Evolutionary conservation across 2,329 filamentous ascomycete species (phyloP).

Genomic region (Cytospora leucostoma): DNA sequence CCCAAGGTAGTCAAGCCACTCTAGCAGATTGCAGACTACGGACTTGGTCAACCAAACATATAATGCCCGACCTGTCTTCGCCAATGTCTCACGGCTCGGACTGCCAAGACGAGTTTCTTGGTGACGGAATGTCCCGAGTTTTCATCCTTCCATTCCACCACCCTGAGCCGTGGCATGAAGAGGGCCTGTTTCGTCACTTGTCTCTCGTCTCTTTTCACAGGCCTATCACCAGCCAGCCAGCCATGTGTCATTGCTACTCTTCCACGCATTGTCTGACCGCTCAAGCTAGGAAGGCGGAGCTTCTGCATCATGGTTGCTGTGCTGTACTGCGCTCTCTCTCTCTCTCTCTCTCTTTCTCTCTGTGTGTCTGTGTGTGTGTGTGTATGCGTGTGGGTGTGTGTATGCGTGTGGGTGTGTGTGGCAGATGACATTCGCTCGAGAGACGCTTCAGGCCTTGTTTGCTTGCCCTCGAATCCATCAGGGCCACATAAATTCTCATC

Average conservation of each 20-base stretch:
- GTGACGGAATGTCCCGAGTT: neutral
- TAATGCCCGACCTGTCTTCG: constrained; percentile 5
- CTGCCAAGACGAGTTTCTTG: neutral
- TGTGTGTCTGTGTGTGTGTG: too few species aligned
- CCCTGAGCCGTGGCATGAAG: neutral
- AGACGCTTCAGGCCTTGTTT: neutral
- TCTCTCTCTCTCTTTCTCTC: too few species aligned
- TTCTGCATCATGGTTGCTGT: neutral
- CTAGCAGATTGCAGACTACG: neutral
- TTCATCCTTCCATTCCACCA: constrained; percentile 19
- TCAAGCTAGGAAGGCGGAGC: neutral
- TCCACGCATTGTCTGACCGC: neutral
- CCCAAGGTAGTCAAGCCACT: too few species aligned
- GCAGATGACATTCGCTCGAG: neutral
- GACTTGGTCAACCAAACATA: neutral
- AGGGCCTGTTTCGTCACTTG: constrained; percentile 14
- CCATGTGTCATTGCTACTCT: constrained; percentile 12
- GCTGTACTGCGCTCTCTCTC: too few species aligned
- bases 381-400: neutral
- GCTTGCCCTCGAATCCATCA: constrained; percentile 14
- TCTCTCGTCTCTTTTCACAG: constrained; percentile 13
- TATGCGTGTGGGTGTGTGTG: constrained; percentile 3
- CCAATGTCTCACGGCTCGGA: constrained; percentile 19
- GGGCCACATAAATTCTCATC: constrained; percentile 4
- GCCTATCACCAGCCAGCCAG: neutral